A percentile compares a stretch with the other conserved stretches of the same genome.
Evolutionary conservation across 2,329 filamentous ascomycete species (phyloP).

Genomic region (Fusarium oxysporum): DNA sequence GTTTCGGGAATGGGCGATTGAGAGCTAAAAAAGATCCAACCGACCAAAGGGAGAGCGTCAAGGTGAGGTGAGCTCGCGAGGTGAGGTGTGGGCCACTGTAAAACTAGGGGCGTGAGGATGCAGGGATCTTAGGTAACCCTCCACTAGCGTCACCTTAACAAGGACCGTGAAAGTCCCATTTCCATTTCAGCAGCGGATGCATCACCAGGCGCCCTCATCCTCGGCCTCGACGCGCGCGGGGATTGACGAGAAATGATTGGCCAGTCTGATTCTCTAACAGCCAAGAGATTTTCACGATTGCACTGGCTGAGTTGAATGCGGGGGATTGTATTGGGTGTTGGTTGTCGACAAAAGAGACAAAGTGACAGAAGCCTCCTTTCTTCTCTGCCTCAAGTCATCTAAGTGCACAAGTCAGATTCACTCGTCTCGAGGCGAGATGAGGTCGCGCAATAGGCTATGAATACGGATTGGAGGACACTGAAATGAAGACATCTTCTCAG

Average conservation of each 20-base stretch:
- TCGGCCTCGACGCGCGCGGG: slow-evolving; percentile 31
- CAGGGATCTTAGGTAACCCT: slow-evolving; percentile 15
- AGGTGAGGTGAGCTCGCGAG: slow-evolving; percentile 2
- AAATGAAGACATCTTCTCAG: slow-evolving; percentile 2
- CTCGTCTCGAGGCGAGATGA: slow-evolving; percentile 23
- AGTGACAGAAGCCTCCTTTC: not conserved
- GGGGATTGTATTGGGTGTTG: slow-evolving; percentile 13
- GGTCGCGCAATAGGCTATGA: slow-evolving; percentile 7
- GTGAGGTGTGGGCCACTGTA: slow-evolving; percentile 23
- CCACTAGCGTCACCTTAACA: not conserved
- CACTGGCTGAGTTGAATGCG: slow-evolving; percentile 2
- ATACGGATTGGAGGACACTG: not conserved
- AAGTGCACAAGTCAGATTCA: slow-evolving; percentile 12
- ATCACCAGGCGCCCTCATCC: slow-evolving; percentile 20
- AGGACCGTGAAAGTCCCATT: slow-evolving; percentile 8
- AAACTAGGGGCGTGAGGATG: slow-evolving; percentile 26
- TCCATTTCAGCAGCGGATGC: slow-evolving; percentile 7
- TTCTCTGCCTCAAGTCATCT: not conserved
- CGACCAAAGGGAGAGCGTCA: slow-evolving; percentile 33
- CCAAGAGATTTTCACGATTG: slow-evolving; percentile 4
- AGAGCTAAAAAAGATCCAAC: slow-evolving; percentile 19
- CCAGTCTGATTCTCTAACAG: not conserved
- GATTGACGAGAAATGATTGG: slow-evolving; percentile 2
- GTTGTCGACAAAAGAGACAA: not conserved
- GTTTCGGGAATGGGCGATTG: slow-evolving; percentile 37